phyloP scores from a whole-genome alignment of 2,329 filamentous ascomycete genomes.

The Aspergillus intermedius region DNA sequence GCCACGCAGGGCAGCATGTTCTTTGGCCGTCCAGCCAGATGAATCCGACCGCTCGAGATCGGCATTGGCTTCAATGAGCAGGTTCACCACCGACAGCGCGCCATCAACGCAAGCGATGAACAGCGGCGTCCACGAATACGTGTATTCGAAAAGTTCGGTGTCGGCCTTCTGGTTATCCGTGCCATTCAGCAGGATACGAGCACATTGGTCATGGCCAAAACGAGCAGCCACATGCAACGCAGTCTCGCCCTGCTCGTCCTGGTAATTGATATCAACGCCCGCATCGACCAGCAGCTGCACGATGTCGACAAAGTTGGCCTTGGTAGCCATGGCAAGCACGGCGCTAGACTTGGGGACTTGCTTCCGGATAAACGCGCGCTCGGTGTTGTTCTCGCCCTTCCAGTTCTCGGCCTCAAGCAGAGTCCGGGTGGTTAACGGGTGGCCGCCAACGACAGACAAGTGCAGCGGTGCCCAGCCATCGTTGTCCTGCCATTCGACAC shows the following conservation, averaged over 20 bases:
- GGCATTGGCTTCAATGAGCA: constrained; percentile 72
- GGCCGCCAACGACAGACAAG: constrained; percentile 84
- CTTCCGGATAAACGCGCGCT: constrained; percentile 60
- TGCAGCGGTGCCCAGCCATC: constrained; percentile 90
- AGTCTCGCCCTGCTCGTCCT: constrained; percentile 82
- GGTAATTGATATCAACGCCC: constrained; percentile 88
- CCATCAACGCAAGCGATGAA: constrained; percentile 91
- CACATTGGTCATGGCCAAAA: constrained; percentile 77
- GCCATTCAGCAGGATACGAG: constrained; percentile 66
- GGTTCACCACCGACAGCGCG: constrained; percentile 64
- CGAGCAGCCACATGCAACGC: constrained; percentile 86
- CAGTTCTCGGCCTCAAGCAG: constrained; percentile 76
- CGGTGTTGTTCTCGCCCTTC: constrained; percentile 53
- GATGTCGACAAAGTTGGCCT: constrained; percentile 77
- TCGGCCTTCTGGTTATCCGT: constrained; percentile 65
- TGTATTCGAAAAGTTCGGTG: constrained; percentile 70
- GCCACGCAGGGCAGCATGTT: constrained; percentile 85
- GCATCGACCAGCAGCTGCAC: constrained; percentile 83
- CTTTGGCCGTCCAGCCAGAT: constrained; percentile 89
- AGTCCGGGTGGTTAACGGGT: constrained; percentile 74
- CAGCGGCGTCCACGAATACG: constrained; percentile 91
- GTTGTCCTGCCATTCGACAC: constrained; percentile 79
- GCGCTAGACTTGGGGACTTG: constrained; percentile 74
- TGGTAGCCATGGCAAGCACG: constrained; percentile 80
- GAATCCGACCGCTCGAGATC: constrained; percentile 69